phyloP scores from a whole-genome alignment of 768 basidiomycete species.

The Tylopilus plumbeoviolaceoides region DNA sequence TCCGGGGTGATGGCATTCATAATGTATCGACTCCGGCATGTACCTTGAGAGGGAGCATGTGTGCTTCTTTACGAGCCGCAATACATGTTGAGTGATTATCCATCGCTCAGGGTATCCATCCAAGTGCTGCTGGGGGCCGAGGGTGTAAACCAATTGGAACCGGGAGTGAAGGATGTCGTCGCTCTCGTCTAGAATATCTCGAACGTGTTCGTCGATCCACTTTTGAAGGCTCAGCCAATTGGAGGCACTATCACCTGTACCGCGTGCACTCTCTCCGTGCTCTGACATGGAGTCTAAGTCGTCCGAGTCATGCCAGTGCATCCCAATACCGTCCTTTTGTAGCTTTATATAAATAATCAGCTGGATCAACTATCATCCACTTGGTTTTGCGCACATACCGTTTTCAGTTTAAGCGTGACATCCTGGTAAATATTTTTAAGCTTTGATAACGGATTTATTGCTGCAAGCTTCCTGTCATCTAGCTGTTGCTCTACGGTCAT shows the following conservation, averaged over 20 bases:
- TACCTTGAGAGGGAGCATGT: not conserved
- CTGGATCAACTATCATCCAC: too few relatives aligned
- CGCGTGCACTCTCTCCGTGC: too few relatives aligned
- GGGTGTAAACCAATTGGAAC: too few relatives aligned
- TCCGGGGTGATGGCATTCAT: too few relatives aligned
- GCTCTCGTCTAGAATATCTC: slow-evolving; percentile 20
- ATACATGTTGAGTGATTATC: slow-evolving; percentile 26
- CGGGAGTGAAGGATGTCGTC: slow-evolving; percentile 14
- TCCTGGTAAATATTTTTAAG: not conserved
- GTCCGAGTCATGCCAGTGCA: too few relatives aligned
- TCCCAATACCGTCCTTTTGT: too few relatives aligned
- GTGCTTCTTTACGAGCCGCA: not conserved
- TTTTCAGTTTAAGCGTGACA: not conserved
- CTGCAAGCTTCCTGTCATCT: not conserved
- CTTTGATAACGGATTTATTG: not conserved
- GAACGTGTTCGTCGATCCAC: slow-evolving; percentile 16
- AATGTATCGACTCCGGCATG: not conserved
- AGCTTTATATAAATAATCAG: too few relatives aligned
- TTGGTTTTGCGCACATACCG: too few relatives aligned
- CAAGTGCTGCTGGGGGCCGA: too few relatives aligned
- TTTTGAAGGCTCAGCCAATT: slow-evolving; percentile 16
- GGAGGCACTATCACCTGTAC: not conserved
- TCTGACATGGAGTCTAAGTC: too few relatives aligned
- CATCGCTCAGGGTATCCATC: slow-evolving; percentile 34
- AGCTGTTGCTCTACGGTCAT: slow-evolving; percentile 17